phyloP scores from a whole-genome alignment of 768 basidiomycete genomes.

The Coprinopsis strossmayeri region DNA sequence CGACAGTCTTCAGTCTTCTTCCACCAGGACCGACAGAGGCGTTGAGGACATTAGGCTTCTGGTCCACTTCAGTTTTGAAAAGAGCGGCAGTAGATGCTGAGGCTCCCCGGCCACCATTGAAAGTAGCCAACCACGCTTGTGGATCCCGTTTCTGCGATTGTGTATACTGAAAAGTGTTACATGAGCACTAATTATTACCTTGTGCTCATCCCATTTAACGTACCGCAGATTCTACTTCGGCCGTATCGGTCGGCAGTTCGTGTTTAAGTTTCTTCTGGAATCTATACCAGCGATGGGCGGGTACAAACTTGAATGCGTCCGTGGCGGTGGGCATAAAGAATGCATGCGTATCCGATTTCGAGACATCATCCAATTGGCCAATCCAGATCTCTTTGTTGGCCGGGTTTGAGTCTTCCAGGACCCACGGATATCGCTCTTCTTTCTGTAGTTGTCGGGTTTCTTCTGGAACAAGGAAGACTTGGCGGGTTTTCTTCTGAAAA shows the following conservation, averaged over 20 bases:
- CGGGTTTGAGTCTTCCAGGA: conserved; percentile 71
- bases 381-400: conserved; percentile 67
- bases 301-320: conserved; percentile 83
- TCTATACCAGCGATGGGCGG: conserved; percentile 87
- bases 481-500: conserved; percentile 76
- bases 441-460: conserved; percentile 68
- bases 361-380: conserved; percentile 74
- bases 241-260: conserved; percentile 57
- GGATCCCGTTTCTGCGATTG: conserved; percentile 72
- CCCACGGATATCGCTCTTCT: conserved; percentile 90
- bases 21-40: conserved; percentile 66
- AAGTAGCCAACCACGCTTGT: conserved; percentile 62
- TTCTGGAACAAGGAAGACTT: conserved; percentile 80
- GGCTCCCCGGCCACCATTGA: conserved; percentile 47
- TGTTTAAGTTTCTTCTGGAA: conserved; percentile 83
- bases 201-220: conserved; percentile 10
- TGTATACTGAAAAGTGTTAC: conserved; percentile 28
- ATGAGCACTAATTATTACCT: conserved; percentile 11
- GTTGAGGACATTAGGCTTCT: conserved; percentile 29
- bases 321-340: conserved; percentile 82
- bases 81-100: conserved; percentile 60
- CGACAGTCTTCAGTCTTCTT: conserved; percentile 57
- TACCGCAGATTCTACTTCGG: conserved; percentile 64
- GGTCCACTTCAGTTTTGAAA: conserved; percentile 61
- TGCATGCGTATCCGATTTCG: conserved; percentile 64